phyloP scores from a whole-genome alignment of 441 rosid species.

The Populus hybrid region DNA sequence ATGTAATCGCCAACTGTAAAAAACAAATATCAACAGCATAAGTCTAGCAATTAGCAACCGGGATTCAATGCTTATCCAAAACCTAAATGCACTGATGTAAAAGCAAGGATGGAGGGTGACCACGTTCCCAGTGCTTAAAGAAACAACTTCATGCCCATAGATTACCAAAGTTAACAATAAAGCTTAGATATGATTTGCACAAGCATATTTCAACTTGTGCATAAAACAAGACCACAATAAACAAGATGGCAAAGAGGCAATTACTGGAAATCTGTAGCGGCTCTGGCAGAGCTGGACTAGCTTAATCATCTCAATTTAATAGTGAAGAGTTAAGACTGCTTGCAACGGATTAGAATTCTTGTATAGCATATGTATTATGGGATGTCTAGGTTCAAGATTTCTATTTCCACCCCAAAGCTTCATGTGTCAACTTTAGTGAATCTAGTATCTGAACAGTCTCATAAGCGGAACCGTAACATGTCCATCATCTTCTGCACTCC shows the following conservation, averaged over 20 bases:
- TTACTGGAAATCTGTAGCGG: background rate
- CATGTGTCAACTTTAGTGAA: background rate
- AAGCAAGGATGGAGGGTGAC: background rate
- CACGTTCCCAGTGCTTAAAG: background rate
- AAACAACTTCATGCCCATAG: background rate
- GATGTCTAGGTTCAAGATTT: background rate
- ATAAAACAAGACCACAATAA: background rate
- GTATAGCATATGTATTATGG: no score
- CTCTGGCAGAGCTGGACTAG: background rate
- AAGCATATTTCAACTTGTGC: background rate
- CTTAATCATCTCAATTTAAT: constrained; percentile 2
- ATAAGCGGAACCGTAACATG: background rate
- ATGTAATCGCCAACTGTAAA: background rate
- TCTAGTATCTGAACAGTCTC: background rate
- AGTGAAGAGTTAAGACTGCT: background rate
- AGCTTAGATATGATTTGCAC: no score
- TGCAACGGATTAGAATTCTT: no score
- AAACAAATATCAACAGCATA: constrained; percentile 1
- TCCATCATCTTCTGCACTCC: background rate
- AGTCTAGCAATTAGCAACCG: background rate
- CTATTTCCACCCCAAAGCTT: background rate
- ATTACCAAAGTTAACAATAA: background rate
- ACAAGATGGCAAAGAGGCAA: background rate
- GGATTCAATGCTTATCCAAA: background rate
- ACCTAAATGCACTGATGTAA: background rate